A percentile compares a stretch with the other conserved stretches of the same genome.
Conservation (phyloP, 2,329 filamentous ascomycete genomes). For the Colletotrichum liriopes region DNA sequence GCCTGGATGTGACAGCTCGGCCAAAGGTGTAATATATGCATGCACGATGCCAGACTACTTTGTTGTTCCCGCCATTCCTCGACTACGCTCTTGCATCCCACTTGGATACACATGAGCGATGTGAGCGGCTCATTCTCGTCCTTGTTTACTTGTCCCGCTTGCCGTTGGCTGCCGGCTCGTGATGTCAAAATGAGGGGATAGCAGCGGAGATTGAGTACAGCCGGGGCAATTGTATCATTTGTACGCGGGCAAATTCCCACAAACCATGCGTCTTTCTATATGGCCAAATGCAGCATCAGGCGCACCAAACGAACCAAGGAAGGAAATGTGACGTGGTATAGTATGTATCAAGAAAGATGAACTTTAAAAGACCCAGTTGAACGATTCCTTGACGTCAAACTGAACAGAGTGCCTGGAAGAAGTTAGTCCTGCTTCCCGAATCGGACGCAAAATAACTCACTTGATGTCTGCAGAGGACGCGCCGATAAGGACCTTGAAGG, state of each 20-base stretch:
- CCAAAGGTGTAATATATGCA: constrained; percentile 12
- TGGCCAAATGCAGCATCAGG: not conserved
- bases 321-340: constrained; percentile 2
- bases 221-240: not conserved
- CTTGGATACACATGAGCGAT: not conserved
- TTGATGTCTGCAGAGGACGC: constrained; percentile 74
- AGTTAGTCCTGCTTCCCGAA: constrained; percentile 17
- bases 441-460: constrained; percentile 36
- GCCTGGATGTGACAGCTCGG: not conserved
- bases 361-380: constrained; percentile 75
- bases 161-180: not conserved
- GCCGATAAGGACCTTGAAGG: constrained; percentile 73
- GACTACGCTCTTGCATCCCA: not conserved
- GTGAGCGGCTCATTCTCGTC: not conserved
- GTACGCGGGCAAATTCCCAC: not conserved
- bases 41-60: not conserved
- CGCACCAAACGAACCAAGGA: not conserved
- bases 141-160: not conserved
- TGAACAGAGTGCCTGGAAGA: constrained; percentile 49
- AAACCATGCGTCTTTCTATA: constrained; percentile 6
- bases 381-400: constrained; percentile 75
- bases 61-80: not conserved
- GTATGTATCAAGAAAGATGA: not conserved
- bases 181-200: not conserved
- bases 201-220: not conserved